These are phyloP conservation scores for Yamadazyma sp. DNA, from an alignment of 1,139 yeast species.

Conservation along the genomic window DNA sequence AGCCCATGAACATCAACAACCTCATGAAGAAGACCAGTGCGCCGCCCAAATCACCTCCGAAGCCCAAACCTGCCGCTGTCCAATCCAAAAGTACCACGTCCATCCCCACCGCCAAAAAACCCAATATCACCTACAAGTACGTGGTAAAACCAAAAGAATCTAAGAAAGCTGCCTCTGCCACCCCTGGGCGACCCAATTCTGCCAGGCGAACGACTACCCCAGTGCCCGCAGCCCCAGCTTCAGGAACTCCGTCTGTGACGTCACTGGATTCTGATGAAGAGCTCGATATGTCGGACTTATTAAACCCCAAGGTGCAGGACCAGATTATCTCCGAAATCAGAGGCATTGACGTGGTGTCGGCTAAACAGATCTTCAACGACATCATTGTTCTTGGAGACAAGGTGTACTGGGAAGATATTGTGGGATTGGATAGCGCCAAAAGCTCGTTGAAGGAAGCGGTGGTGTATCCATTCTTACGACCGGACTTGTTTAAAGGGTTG, in stretches of 20 bases:
- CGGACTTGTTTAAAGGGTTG: slow-evolving; percentile 87
- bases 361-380: slow-evolving; percentile 77
- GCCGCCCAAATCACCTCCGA: neutral
- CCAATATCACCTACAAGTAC: slow-evolving; percentile 34
- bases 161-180: neutral
- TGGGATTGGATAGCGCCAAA: slow-evolving; percentile 89
- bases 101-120: slow-evolving; percentile 7
- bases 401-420: slow-evolving; percentile 96
- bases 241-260: too few relatives aligned
- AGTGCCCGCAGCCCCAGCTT: too few relatives aligned
- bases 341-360: slow-evolving; percentile 43
- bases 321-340: slow-evolving; percentile 34
- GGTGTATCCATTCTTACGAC: slow-evolving; percentile 91
- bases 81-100: neutral
- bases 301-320: slow-evolving; percentile 69
- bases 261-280: slow-evolving; percentile 20
- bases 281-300: slow-evolving; percentile 21
- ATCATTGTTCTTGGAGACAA: slow-evolving; percentile 94
- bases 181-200: too few relatives aligned
- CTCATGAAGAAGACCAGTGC: slow-evolving; percentile 26
- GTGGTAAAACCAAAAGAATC: slow-evolving; percentile 12
- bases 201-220: too few relatives aligned
- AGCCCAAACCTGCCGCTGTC: neutral
- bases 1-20: slow-evolving; percentile 38
- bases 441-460: slow-evolving; percentile 92